These are phyloP conservation scores for Penicillium hesseltinei DNA, from an alignment of 2,329 filamentous ascomycete species.

Conservation along the genomic window DNA sequence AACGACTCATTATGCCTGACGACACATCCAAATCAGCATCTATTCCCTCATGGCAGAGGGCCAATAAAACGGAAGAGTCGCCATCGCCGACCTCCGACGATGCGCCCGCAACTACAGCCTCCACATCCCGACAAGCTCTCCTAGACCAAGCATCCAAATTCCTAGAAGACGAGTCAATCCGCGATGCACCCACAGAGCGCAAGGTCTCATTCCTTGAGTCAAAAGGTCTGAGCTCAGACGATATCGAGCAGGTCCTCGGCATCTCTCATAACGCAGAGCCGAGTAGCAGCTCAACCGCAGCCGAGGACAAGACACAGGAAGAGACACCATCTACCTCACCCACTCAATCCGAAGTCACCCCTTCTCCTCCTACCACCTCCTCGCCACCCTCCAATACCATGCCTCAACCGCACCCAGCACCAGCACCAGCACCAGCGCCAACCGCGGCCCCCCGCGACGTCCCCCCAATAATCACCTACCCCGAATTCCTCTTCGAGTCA, in stretches of 20 bases:
- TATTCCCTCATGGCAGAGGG: slow-evolving; percentile 43
- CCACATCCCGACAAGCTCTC: slow-evolving; percentile 34
- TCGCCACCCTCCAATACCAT: slow-evolving; percentile 14
- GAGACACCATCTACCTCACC: slow-evolving; percentile 8
- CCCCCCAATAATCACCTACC: slow-evolving; percentile 65
- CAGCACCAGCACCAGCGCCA: slow-evolving; percentile 15
- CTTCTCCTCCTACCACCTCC: slow-evolving; percentile 5
- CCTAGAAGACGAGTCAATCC: slow-evolving; percentile 71
- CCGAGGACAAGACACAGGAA: slow-evolving; percentile 16
- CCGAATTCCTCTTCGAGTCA: slow-evolving; percentile 61
- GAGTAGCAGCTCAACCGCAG: slow-evolving; percentile 15
- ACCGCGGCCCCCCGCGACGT: slow-evolving; percentile 41
- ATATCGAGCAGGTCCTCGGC: slow-evolving; percentile 67
- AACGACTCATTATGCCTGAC: slow-evolving; percentile 32
- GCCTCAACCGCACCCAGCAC: slow-evolving; percentile 18
- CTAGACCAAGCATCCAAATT: slow-evolving; percentile 72
- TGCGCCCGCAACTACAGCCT: slow-evolving; percentile 17
- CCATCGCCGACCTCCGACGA: slow-evolving; percentile 27
- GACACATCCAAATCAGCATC: slow-evolving; percentile 32
- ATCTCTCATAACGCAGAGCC: slow-evolving; percentile 35
- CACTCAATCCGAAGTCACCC: slow-evolving; percentile 7
- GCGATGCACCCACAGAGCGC: slow-evolving; percentile 64
- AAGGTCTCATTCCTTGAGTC: slow-evolving; percentile 74
- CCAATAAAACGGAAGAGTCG: slow-evolving; percentile 30
- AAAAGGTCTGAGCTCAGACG: slow-evolving; percentile 67